These are phyloP conservation scores for Berberis thunbergii DNA, from an alignment of 164 flowering plant species.

Conservation along the genomic window DNA sequence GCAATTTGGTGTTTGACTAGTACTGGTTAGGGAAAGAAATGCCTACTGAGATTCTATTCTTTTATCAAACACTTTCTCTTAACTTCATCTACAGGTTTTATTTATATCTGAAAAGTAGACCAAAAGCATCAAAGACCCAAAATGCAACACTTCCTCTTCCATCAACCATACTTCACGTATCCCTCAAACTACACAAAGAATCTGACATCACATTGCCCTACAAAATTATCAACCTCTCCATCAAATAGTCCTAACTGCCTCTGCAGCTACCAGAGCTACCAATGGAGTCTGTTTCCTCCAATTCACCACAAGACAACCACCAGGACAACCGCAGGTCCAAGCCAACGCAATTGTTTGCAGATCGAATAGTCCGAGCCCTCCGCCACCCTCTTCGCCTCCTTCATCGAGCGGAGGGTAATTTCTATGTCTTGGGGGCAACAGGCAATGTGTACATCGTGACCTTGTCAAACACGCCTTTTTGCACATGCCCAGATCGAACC, in stretches of 20 bases:
- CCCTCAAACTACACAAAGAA: conserved; percentile 34
- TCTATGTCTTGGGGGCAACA: conserved; percentile 75
- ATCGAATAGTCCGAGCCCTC: conserved; percentile 61
- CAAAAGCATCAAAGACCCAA: background rate
- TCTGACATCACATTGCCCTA: conserved; percentile 4
- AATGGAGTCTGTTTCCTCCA: conserved; percentile 41
- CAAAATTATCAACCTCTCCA: conserved; percentile 5
- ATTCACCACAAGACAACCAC: conserved; percentile 26
- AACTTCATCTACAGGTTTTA: background rate
- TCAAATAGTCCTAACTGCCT: background rate
- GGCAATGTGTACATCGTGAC: conserved; percentile 76
- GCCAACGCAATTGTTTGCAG: conserved; percentile 40
- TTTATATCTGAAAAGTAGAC: background rate
- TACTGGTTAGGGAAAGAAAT: no score
- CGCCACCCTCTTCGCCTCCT: conserved; percentile 70
- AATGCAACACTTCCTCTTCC: conserved; percentile 3
- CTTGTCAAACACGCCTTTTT: conserved; percentile 42
- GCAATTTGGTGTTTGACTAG: no score
- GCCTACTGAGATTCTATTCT: no score
- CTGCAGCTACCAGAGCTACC: background rate
- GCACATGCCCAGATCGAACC: conserved; percentile 82
- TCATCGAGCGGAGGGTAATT: conserved; percentile 48
- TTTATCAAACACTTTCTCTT: no score
- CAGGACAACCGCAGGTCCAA: conserved; percentile 13
- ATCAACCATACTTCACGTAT: conserved; percentile 33